phyloP scores from a whole-genome alignment of 2,329 filamentous ascomycete species.

The Keithomyces neogunnii region DNA sequence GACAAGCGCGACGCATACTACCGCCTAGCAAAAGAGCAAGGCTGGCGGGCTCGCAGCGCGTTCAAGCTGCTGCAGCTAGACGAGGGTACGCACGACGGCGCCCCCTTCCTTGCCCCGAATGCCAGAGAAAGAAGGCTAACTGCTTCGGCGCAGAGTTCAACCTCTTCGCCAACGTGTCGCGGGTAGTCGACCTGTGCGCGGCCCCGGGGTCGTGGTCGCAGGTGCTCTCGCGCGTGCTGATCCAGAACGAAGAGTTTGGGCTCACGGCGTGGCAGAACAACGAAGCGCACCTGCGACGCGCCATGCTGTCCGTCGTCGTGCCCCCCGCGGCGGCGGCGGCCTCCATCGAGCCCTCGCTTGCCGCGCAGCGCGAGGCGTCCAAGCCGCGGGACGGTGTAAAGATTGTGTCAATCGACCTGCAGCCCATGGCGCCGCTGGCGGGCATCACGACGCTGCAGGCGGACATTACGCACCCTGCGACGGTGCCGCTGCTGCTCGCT shows the following conservation, averaged over 20 bases:
- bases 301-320: slow-evolving; percentile 47
- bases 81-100: slow-evolving; percentile 41
- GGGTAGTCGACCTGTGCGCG: slow-evolving; percentile 92
- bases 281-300: slow-evolving; percentile 56
- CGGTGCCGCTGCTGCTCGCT: slow-evolving; percentile 77
- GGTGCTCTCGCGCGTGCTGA: slow-evolving; percentile 84
- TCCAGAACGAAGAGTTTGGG: slow-evolving; percentile 88
- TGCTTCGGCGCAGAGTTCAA: slow-evolving; percentile 63
- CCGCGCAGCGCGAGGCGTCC: slow-evolving; percentile 6
- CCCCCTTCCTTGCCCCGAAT: not conserved
- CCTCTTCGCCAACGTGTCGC: slow-evolving; percentile 79
- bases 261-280: slow-evolving; percentile 80
- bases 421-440: slow-evolving; percentile 88
- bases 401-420: slow-evolving; percentile 91
- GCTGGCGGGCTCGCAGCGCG: slow-evolving; percentile 91
- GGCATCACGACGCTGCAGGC: slow-evolving; percentile 89
- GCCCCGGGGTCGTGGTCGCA: slow-evolving; percentile 97
- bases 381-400: slow-evolving; percentile 64
- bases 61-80: slow-evolving; percentile 97
- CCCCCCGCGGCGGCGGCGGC: not conserved
- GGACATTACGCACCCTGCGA: slow-evolving; percentile 95
- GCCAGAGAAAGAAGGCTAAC: slow-evolving; percentile 1
- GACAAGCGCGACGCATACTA: slow-evolving; percentile 99
- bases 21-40: slow-evolving; percentile 94
- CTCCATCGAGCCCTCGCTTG: not conserved